Conservation (phyloP, 805 yeast species). For the Pichia gijzeniarum region DNA sequence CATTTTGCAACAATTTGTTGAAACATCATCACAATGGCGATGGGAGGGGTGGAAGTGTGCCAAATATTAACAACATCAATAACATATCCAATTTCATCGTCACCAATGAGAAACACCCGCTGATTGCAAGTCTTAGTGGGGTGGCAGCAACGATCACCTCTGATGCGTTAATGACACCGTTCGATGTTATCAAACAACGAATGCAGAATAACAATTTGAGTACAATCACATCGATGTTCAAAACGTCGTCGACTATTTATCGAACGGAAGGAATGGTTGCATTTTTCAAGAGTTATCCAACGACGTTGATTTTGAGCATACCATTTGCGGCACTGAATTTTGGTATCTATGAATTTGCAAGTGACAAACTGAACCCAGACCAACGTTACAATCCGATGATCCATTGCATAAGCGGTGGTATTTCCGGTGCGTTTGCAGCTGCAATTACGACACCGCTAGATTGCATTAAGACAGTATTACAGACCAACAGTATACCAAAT, state of each 20-base stretch:
- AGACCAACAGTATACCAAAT: constrained; percentile 61
- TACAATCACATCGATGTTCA: constrained; percentile 14
- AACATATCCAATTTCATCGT: constrained; percentile 29
- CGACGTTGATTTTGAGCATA: constrained; percentile 83
- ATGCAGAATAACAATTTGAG: constrained; percentile 53
- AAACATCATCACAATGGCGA: constrained; percentile 26
- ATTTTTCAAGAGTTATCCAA: constrained; percentile 88
- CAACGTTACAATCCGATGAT: constrained; percentile 78
- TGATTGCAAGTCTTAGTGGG: constrained; percentile 83
- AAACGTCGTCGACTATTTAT: constrained; percentile 40
- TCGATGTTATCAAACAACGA: constrained; percentile 90
- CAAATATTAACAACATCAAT: constrained; percentile 4
- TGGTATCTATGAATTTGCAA: constrained; percentile 81
- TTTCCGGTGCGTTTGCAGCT: constrained; percentile 93
- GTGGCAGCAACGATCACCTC: constrained; percentile 88
- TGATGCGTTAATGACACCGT: constrained; percentile 96
- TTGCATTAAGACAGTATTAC: constrained; percentile 85
- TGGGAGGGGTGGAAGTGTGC: neutral
- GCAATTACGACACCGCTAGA: constrained; percentile 93
- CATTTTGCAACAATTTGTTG: constrained; percentile 33
- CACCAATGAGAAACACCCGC: constrained; percentile 66
- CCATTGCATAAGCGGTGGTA: constrained; percentile 89
- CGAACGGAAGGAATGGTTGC: constrained; percentile 65
- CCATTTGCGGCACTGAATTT: constrained; percentile 95
- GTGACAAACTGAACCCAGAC: constrained; percentile 73